These are phyloP conservation scores for Sugiyamaella chiloensis DNA, from an alignment of 805 yeast species.

Conservation along the genomic window DNA sequence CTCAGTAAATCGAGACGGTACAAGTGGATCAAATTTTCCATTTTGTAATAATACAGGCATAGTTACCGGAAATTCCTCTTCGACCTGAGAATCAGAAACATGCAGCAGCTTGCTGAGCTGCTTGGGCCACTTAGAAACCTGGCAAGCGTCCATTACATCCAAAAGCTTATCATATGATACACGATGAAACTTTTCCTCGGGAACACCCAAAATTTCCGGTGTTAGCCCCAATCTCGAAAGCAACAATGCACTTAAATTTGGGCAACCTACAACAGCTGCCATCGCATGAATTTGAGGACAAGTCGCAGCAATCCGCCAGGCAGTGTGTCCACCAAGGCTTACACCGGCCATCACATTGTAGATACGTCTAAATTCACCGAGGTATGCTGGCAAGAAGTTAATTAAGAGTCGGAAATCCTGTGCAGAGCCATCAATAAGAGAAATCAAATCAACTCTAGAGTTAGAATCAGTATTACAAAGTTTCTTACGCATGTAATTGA, in stretches of 20 bases:
- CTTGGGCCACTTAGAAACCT: neutral
- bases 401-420: slow-evolving; percentile 44
- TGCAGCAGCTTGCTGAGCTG: neutral
- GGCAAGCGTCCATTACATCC: neutral
- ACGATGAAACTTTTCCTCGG: neutral
- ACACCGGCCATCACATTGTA: slow-evolving; percentile 44
- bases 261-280: slow-evolving; percentile 41
- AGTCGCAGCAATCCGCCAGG: slow-evolving; percentile 42
- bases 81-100: neutral
- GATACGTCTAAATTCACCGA: slow-evolving; percentile 30
- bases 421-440: slow-evolving; percentile 46
- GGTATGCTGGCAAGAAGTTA: slow-evolving; percentile 41
- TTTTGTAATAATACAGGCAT: slow-evolving; percentile 31
- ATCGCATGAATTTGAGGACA: slow-evolving; percentile 7
- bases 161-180: neutral
- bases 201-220: neutral
- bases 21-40: slow-evolving; percentile 35
- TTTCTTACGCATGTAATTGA: slow-evolving; percentile 37
- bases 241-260: slow-evolving; percentile 45
- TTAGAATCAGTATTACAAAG: neutral
- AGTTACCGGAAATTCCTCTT: slow-evolving; percentile 15
- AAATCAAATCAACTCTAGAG: slow-evolving; percentile 42
- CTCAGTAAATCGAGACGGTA: slow-evolving; percentile 33
- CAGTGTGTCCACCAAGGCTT: slow-evolving; percentile 56
- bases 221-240: slow-evolving; percentile 26